Base-by-base conservation (phyloP, 164 flowering plant species). In the Dillenia turbinata region DNA sequence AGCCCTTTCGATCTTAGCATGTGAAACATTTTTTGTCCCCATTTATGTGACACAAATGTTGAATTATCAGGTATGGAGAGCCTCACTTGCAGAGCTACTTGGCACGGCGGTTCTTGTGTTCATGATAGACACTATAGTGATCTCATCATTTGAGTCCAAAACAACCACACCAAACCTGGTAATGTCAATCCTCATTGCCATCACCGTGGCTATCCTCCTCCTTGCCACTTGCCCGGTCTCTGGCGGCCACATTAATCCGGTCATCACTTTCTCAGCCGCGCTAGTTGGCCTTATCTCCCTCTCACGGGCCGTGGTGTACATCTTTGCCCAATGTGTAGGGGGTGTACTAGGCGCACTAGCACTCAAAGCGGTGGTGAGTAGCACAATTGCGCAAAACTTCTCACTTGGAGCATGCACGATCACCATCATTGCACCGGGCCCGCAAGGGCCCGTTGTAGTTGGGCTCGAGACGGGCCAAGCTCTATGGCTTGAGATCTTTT, bases 161-260 rank as follows among this genome's bases (percentile, higher is more conserved):
- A 70, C 74, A 6, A 60, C 69, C 48, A 67, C 68, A 12, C 81
- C 88, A 48, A 77, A 82, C 58, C 68, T 86, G 1, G 9, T 83
- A 9, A 59, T 77, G 56, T 62, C 86, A 14, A 7, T 68, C 48
- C 63, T 80, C 16, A 53, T 78, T 1, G 74, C 74, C 52, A 12
- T 80, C 17, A 53, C 69, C 6, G 57, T 82, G 40, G 65, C 85
- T 9, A 57, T 83, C 14, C 73, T 86, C 60, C 82, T 83, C 44
- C 76, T 82, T 0, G 84, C 85, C 43, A 77, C 77, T 4, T 52
- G 26, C 50, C 86, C 88, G 0, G 49, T 83, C 15, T 83, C 88
- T 26, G 88, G 91, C 3, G 88, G 91, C 61, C 91, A 83, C 64
- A 69, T 82, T 43, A 86, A 79, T 68, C 88, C 91, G 0, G 56